Evolutionary conservation across 2,329 filamentous ascomycete species (phyloP), one percentile per base, ranked within the genome.

Genomic region (Teratosphaeria destructans): DNA sequence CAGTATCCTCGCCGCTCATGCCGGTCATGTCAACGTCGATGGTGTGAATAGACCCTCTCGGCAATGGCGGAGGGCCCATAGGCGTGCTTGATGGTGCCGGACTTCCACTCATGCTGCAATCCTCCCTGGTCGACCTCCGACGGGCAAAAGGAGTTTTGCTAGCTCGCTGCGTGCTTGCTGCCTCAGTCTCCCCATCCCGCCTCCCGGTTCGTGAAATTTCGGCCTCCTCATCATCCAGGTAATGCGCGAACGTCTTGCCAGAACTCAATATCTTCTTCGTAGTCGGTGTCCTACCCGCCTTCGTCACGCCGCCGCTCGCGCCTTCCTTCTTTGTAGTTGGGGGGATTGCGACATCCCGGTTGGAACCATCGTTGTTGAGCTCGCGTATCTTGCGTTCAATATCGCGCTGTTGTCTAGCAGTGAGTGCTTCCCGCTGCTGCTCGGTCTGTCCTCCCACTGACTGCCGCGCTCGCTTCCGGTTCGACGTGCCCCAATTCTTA

Each of bases 171-270:
- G 61, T 60, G 16, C 61, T 60, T 14, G 58, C 60, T 5, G 63
- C 61, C 27, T 69, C 69, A 5, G 59, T 56, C 3, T 71, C 70
- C 12, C 64, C 66, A 56, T 70, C 66, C 57, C 70, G 62, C 56
- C 67, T 62, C 5, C 69, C 70, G 29, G 70, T 72, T 54, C 69
- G 57, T 19, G 77, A 66, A 60, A 74, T 66, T 66, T 84, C 76
- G 8, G 89, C 89, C 66, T 88, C 81, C 72, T 87, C 90, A 72
- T 94, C 89, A 66, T 89, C 87, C 54, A 93, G 80, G 72, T 93
- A 86, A 75, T 94, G 91, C 63, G 85, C 84, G 72, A 93, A 93
- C 3, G 88, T 90, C 76, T 93, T 90, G 70, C 90, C 87, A 29
- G 86, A 90, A 65, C 86, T 84, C 59, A 94, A 78, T 63, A 94